Evolutionary conservation across 208 protist species (phyloP), one percentile per base, ranked within the genome.

Genomic region (Tritrichomonas musculus): DNA sequence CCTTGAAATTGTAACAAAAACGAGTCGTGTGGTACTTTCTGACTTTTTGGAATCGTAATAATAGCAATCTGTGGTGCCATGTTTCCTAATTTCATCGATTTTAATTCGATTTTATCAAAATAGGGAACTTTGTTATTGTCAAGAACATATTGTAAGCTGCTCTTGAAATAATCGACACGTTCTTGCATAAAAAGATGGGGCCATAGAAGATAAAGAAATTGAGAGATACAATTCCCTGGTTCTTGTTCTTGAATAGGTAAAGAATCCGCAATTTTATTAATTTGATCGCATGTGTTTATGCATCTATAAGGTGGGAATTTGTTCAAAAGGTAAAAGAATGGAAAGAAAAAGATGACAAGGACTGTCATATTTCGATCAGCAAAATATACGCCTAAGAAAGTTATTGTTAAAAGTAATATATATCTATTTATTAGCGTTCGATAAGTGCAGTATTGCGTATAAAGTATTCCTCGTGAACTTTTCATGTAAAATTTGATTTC

Each of bases 101-200:
- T 88, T 13, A 88, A 49, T 47, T 39, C 30, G 30, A 88, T 44
- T 22, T 25, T 41, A 27, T 53, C 47, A 0, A 88, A 57, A 36
- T 88, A 88, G 0, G 77, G 77, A 33, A 88, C 47, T 17, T 53
- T 53, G 1, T 88, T 44, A 11, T 88, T 44, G 47, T 88, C 77
- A n/a, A 88, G 41, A 33, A 88, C 77, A 41, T 47, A 88, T 50
- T 88, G 77, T 22, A 88, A 39, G 2, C n/a, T 53, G 33, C 33
- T 47, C 17, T 88, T 88, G 47, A 88, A 88, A 20, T 53, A 49
- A 33, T 88, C 77, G 27, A 88, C 77, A 57, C 77, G 77, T 20
- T 88, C 47, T 57, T 88, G 77, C 25, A 36, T n/a, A 39, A 88
- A 88, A 57, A 88, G 25, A 57, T 88, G 44, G 14, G 77, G 77